Evolutionary conservation across 108 stramenopile species (phyloP).

Genomic region (Cyclotella atomus): DNA sequence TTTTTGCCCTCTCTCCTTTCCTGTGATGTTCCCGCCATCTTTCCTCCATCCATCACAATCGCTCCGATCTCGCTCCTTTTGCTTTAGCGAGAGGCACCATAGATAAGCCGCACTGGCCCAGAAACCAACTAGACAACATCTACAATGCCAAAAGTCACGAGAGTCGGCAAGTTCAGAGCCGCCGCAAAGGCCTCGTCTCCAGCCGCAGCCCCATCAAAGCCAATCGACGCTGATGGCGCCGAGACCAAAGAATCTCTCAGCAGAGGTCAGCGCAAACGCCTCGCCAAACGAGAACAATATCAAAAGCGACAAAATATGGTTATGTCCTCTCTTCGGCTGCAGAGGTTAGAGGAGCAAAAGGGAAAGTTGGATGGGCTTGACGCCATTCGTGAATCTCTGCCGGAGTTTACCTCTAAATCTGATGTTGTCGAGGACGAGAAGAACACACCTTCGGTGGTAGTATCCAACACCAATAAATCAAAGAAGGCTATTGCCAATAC

Average conservation of each 20-base stretch:
- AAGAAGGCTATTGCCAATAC: slow-evolving; percentile 57
- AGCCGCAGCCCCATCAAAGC: neutral
- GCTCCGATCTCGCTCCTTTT: no score
- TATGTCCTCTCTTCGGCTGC: slow-evolving; percentile 68
- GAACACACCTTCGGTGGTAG: neutral
- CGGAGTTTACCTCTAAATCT: slow-evolving; percentile 9
- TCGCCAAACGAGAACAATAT: slow-evolving; percentile 81
- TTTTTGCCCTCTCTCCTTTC: no score
- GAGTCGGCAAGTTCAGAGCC: slow-evolving; percentile 54
- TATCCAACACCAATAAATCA: slow-evolving; percentile 57
- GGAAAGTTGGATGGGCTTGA: slow-evolving; percentile 81
- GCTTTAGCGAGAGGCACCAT: neutral
- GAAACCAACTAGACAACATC: slow-evolving; percentile 5
- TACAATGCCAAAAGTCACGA: slow-evolving; percentile 59
- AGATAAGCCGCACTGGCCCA: neutral
- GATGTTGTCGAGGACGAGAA: neutral
- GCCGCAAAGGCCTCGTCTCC: slow-evolving; percentile 23
- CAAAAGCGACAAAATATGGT: slow-evolving; percentile 79
- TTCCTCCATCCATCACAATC: no score
- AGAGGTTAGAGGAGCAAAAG: slow-evolving; percentile 73
- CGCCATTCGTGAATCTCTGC: slow-evolving; percentile 74
- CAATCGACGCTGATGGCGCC: neutral
- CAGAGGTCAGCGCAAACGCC: slow-evolving; percentile 82
- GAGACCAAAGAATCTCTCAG: slow-evolving; percentile 53
- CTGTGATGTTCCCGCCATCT: no score